Conservation (phyloP, 441 rosid genomes). For the Cnidoscolus chayamansa region DNA sequence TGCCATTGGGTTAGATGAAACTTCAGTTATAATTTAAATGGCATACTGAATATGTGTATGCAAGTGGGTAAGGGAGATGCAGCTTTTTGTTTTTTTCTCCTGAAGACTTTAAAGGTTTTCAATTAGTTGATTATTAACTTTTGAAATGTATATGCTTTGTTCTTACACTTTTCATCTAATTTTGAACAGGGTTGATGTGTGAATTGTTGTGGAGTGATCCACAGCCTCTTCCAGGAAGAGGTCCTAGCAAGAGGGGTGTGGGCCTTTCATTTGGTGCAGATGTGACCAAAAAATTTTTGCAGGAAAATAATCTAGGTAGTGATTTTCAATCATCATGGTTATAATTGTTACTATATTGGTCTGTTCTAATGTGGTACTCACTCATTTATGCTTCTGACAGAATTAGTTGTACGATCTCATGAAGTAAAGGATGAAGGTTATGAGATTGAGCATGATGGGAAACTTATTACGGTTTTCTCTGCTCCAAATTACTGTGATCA, state of each 20-base stretch:
- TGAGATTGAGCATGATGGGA: conserved; percentile 96
- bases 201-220: conserved; percentile 99
- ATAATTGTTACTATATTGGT: conserved; percentile 11
- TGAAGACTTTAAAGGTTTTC: not conserved
- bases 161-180: conserved; percentile 6
- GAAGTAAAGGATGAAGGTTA: conserved; percentile 99
- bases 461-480: conserved; percentile 92
- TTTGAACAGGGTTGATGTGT: conserved; percentile 78
- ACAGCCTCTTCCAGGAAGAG: conserved; percentile 91
- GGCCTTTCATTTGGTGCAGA: conserved; percentile 96
- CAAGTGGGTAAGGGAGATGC: not conserved
- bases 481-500: conserved; percentile 99
- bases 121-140: not conserved
- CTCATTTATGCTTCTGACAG: conserved; percentile 38
- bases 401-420: conserved; percentile 84
- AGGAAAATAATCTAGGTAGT: conserved; percentile 83
- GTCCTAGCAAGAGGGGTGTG: conserved; percentile 98
- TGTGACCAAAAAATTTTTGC: conserved; percentile 76
- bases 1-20: no score
- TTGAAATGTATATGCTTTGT: not conserved
- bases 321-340: conserved; percentile 7
- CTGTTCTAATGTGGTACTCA: conserved; percentile 16
- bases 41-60: not conserved
- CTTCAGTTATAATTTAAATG: no score
- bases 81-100: not conserved